Evolutionary conservation across 306 rosid genomes (phyloP), one percentile per base, ranked within the genome.

Genomic region (Castanospermum australe): DNA sequence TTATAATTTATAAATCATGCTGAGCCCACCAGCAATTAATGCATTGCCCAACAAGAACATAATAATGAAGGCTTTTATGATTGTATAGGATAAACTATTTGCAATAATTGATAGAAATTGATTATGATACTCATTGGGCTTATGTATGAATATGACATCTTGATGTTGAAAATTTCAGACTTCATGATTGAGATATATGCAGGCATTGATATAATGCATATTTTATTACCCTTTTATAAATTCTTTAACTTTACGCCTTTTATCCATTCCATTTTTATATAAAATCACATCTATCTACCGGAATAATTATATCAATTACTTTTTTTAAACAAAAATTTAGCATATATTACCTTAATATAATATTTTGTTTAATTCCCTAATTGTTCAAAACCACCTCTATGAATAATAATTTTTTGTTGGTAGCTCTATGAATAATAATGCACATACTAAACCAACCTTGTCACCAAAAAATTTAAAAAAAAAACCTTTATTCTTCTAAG

Each of bases 31-130:
- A 13, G 20, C 36, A 22, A 73, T 52, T 41, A 44, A 73, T 72
- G 73, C 67, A 61, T 14, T 35, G 62, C 59, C 56, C 52, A 56
- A 64, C 64, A 63, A 60, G 17, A 57, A 57, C 71, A 70, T 44
- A 60, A 69, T 59, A 59, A 70, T 67, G 47, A 55, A 67, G 13
- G n/a, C 45, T 54, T 25, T 55, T 15, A 78, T 55, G 68, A 67
- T 47, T 42, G 38, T 11, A 11, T 51, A 32, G 57, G 28, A n/a
- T 24, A 32, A 4, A 77, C 55, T 28, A 67, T 54, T 42, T 52
- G 57, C 50, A 66, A 70, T 66, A 76, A 47, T 76, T 50, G 14
- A 76, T 47, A 20, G 32, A 25, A 21, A 10, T 75, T 68, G 41
- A 68, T 68, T 47, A 25, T n/a, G 15, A 25, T 45, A 2, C 59